These are phyloP conservation scores for Thraustochytrium sp. DNA, from an alignment of 352 stramenopile genomes.

Conservation along the genomic window DNA sequence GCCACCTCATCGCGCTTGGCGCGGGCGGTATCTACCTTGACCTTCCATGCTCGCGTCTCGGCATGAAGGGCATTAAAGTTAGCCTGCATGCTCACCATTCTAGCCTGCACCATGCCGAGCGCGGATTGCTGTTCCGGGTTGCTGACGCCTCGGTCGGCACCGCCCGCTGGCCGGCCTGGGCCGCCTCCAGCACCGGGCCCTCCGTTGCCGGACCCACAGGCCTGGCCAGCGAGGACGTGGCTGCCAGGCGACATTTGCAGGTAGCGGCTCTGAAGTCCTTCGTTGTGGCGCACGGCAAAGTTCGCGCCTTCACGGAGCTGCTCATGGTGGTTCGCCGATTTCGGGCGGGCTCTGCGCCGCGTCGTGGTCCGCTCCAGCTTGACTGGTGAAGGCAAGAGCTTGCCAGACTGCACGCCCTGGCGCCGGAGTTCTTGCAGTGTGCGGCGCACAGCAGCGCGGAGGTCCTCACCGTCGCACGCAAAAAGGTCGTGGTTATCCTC, in stretches of 20 bases:
- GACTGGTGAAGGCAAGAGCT: background rate
- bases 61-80: constrained; percentile 1
- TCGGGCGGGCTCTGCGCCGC: background rate
- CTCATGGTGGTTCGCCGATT: background rate
- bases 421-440: background rate
- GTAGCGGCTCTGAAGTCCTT: background rate
- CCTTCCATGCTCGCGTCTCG: background rate
- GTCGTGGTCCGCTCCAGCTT: background rate
- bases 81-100: background rate
- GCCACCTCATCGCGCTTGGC: background rate
- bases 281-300: background rate
- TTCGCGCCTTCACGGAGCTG: background rate
- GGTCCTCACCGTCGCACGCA: background rate
- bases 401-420: background rate
- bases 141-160: too few relatives aligned
- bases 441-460: background rate
- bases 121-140: background rate
- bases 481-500: background rate
- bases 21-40: background rate
- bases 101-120: background rate
- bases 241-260: background rate
- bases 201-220: background rate
- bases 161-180: too few relatives aligned
- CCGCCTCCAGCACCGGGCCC: background rate
- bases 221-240: background rate